Evolutionary conservation across 257 asterid genomes (phyloP).

Genomic region (Galeopsis tetrahit): DNA sequence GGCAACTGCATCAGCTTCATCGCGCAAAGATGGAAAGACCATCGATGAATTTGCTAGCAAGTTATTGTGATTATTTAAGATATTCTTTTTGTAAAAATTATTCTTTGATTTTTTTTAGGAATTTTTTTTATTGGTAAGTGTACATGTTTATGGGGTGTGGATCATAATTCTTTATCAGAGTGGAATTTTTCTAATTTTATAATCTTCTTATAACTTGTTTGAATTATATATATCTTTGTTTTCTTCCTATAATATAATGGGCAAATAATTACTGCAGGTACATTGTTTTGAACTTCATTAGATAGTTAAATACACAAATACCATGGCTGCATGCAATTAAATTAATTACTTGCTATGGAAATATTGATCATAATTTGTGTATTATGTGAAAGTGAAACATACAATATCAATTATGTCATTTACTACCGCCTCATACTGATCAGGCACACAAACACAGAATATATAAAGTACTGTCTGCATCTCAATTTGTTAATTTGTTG

Average conservation of each 20-base stretch:
- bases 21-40: constrained; percentile 20
- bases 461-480: no score
- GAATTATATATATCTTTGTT: no score
- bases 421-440: neutral
- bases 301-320: neutral
- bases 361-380: neutral
- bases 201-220: neutral
- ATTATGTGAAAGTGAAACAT: neutral
- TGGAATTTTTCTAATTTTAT: neutral
- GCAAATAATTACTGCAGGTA: neutral
- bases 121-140: neutral
- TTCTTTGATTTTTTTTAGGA: neutral
- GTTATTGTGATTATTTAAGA: constrained; percentile 22
- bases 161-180: neutral
- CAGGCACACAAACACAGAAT: neutral
- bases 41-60: constrained; percentile 41
- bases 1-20: constrained; percentile 32
- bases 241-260: neutral
- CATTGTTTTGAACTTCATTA: neutral
- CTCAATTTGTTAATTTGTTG: no score
- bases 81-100: neutral
- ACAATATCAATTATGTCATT: neutral
- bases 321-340: neutral
- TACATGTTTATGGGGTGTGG: neutral
- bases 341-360: neutral